Evolutionary conservation across 2,329 filamentous ascomycete genomes (phyloP), one percentile per base, ranked within the genome.

Genomic region (Tolypocladium capitatum): DNA sequence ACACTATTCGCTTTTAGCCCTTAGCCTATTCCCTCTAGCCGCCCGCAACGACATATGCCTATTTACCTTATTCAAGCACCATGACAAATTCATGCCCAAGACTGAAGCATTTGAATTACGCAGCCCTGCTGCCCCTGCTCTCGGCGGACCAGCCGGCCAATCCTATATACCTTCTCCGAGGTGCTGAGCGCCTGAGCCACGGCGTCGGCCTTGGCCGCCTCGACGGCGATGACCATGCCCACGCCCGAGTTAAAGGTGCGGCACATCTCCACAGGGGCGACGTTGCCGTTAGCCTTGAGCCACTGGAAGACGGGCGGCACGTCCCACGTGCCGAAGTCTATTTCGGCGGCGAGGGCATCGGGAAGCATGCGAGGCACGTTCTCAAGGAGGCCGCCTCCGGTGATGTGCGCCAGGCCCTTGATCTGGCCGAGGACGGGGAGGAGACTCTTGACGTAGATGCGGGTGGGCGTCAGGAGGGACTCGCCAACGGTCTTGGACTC

Each of bases 321-420:
- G 27, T 79, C 64, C 88, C 90, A 98, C 1, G 77, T 68, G 38
- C 73, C 70, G 43, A 85, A 84, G 58, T 95, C 84, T 48, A 98
- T 81, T 61, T 88, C 80, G 2, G 89, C 91, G 2, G 84, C 78
- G 6, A 98, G 78, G 42, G 81, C 72, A 32, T 75, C 66, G 2
- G 92, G 92, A 18, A 98, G 75, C 85, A 94, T 94, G 54, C 92
- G 83, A 30, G 92, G 92, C 27, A 98, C 84, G 65, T 98, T 98
- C 68, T 98, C 92, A 18, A 84, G 74, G 20, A 98, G 76, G 11
- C 92, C 92, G 51, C 92, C 92, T 45, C 92, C 92, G 0, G 92
- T 98, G 69, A 98, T 97, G 68, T 98, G 92, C 11, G 92, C 86
- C 65, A 97, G 84, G 46, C 92, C 92, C 70, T 95, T 94, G 64